Base-by-base conservation (phyloP, 2,329 filamentous ascomycete genomes). In the Calonectria crousiana region DNA sequence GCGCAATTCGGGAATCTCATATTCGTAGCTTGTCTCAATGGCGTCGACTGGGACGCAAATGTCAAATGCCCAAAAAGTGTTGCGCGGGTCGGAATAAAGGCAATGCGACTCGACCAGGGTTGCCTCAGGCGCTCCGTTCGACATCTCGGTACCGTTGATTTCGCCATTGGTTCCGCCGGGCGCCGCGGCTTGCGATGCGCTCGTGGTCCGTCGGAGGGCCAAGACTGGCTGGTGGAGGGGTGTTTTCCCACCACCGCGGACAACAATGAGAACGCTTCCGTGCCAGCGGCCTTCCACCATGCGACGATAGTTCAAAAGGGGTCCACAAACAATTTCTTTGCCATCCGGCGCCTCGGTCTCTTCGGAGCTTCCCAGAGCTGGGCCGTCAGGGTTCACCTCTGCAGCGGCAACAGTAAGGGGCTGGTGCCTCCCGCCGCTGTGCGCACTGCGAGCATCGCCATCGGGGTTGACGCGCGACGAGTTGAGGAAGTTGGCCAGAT, bases 31-130 rank as follows among this genome's bases (percentile, higher is more conserved):
- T 71, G 92, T 89, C 87, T 98, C 95, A 73, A 84, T 86, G 18
- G 88, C 84, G 67, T 91, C 91, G 75, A 99, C 90, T 76, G 96
- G 94, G 47, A 98, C 91, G 78, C 92, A 89, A 38, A 99, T 84
- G 79, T 94, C 93, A 85, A 98, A 99, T 72, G 93, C 91, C 97
- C 97, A 99, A 84, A 99, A 99, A 0, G 96, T 98, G 89, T 93
- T 86, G 85, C 89, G 86, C 62, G 86, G 84, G 80, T 93, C 89
- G 82, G 93, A 90, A 92, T 93, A 86, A 85, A 96, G 82, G 89
- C 90, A 86, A 84, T 87, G 81, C 52, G 79, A 78, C 60, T 83
- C 78, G 67, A 82, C 73, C 20, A 78, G 83, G 62, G 51, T 74
- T 87, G 90, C 89, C 89, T 86, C 80, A 69, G 88, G 84, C 0